Percentiles rank a stretch among this genome's conserved stretches.
Evolutionary conservation across 1,139 yeast species (phyloP).

Genomic region (Eremothecium gossypii): DNA sequence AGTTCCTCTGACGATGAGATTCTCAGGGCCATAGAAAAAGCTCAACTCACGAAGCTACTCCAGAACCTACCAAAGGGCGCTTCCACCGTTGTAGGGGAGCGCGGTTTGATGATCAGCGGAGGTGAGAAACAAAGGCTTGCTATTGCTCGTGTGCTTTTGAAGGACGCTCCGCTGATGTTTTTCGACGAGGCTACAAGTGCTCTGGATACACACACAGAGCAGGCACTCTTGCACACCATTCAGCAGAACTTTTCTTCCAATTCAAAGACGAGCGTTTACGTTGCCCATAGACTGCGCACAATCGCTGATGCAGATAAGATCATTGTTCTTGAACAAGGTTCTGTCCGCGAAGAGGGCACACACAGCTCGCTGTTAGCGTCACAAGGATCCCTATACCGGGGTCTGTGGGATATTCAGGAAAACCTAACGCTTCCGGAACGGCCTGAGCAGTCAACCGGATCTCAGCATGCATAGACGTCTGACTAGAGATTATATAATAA

Average conservation of each 20-base stretch:
- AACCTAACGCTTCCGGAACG: slow-evolving; percentile 31
- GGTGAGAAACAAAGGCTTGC: slow-evolving; percentile 97
- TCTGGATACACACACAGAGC: slow-evolving; percentile 93
- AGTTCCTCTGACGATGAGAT: slow-evolving; percentile 71
- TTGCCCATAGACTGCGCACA: slow-evolving; percentile 90
- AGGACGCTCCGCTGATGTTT: slow-evolving; percentile 81
- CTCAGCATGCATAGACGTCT: neutral
- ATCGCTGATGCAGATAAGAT: slow-evolving; percentile 92
- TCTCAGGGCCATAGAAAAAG: slow-evolving; percentile 49
- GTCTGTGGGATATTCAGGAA: slow-evolving; percentile 91
- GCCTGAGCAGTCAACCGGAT: neutral
- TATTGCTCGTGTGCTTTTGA: slow-evolving; percentile 76
- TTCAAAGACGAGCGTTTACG: slow-evolving; percentile 68
- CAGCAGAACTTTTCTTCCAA: slow-evolving; percentile 49
- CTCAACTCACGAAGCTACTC: slow-evolving; percentile 58
- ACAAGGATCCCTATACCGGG: slow-evolving; percentile 54
- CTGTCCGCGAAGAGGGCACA: slow-evolving; percentile 79
- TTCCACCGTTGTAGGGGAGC: slow-evolving; percentile 88
- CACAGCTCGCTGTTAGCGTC: slow-evolving; percentile 52
- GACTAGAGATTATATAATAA: neutral
- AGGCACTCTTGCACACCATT: slow-evolving; percentile 65
- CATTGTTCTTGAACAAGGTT: slow-evolving; percentile 72
- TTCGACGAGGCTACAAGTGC: slow-evolving; percentile 98
- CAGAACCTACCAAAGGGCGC: slow-evolving; percentile 73
- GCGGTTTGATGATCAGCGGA: slow-evolving; percentile 98